Evolutionary conservation across 225 moss, liverwort and hornwort species (phyloP), one percentile per base, ranked within the genome.

Genomic region (Pseudoscleropodium purum): DNA sequence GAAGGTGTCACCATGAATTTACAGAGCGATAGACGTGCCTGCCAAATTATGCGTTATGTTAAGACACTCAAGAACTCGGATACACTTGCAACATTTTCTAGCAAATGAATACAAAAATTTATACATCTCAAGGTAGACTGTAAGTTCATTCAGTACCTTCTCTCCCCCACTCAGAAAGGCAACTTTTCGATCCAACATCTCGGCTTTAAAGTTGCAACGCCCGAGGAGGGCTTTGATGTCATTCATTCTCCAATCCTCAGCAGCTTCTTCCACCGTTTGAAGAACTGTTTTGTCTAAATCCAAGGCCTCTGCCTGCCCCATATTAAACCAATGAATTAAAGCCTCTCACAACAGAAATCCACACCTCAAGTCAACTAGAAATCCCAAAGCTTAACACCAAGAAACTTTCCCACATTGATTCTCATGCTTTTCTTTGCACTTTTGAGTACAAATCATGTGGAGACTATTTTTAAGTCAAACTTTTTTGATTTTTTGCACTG

Each of bases 1-100:
- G 97, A 99, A 37, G 99, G 99, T 45, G 97, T 97, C 41, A 99
- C 99, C 99, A 99, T 99, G 85, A 99, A 99, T 90, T 97, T 99
- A 87, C 99, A 99, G 16, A 99, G 94, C 49, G 99, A 93, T 47
- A 99, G 90, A 84, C 99, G 96, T 60, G 99, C 99, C 94, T 94
- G 93, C 89, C 86, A 66, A 30, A 73, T 66, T 59, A 60, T 57
- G 45, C 47, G 4, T 33, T 21, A 31, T 9, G 62, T 91, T 66
- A 87, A 69, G 10, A 11, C 30, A 68, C 49, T 78, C 6, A 62
- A 73, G 15, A 70, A 25, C 73, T 47, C 33, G 24, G 61, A 87
- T 19, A 18, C 31, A 85, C 8, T 51, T 75, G 15, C 54, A 29
- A 41, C 36, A 13, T 27, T 59, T 57, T 39, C 57, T 10, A 30